phyloP scores from a whole-genome alignment of 768 basidiomycete species.

The Kwoniella heveanensis region DNA sequence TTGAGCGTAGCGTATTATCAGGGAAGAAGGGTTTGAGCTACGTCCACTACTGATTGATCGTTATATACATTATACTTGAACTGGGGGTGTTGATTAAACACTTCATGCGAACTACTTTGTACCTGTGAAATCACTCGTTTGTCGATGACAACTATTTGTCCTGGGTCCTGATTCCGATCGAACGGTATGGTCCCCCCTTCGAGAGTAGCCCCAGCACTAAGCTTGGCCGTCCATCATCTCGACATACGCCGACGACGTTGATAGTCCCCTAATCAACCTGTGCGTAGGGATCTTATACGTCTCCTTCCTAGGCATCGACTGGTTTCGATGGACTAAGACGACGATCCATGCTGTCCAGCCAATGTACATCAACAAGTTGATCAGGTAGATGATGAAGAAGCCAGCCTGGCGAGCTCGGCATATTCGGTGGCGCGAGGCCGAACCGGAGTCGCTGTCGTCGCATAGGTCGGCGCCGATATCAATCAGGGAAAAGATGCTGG shows the following conservation, averaged over 20 bases:
- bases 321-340: background rate
- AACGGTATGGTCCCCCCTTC: background rate
- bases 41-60: too few species aligned
- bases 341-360: conserved; percentile 18
- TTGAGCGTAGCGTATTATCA: too few species aligned
- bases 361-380: background rate
- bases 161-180: too few species aligned
- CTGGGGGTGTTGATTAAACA: too few species aligned
- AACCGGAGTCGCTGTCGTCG: conserved; percentile 13
- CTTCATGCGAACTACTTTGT: too few species aligned
- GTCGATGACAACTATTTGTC: too few species aligned
- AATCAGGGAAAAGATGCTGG: background rate
- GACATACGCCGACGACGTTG: too few species aligned
- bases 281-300: conserved; percentile 14
- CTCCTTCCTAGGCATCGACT: background rate
- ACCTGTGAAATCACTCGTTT: too few species aligned
- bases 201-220: background rate
- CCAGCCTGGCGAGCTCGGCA: conserved; percentile 1
- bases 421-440: background rate
- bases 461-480: background rate
- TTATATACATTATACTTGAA: too few species aligned
- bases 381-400: conserved; percentile 1
- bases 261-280: background rate
- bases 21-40: too few species aligned
- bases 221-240: background rate